phyloP scores from a whole-genome alignment of 2,329 filamentous ascomycete genomes.

The Claviceps purpurea region DNA sequence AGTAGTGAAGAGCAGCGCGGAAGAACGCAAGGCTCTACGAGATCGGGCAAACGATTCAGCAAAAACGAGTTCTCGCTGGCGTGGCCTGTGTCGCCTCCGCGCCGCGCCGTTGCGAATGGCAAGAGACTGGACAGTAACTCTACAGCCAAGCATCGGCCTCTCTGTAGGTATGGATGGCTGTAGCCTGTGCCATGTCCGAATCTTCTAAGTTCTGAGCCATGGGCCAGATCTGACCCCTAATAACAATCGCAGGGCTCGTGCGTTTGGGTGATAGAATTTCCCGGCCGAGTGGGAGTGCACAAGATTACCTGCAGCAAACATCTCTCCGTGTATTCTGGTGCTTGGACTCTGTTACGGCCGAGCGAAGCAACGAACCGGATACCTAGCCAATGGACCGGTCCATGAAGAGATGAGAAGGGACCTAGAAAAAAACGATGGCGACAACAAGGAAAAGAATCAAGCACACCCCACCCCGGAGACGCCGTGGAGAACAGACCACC shows the following conservation, averaged over 20 bases:
- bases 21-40: neutral
- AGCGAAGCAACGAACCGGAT: neutral
- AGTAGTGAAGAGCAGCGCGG: neutral
- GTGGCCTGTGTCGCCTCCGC: conserved; percentile 2
- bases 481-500: conserved; percentile 5
- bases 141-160: neutral
- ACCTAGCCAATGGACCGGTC: neutral
- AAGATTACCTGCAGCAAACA: conserved; percentile 1
- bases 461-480: conserved; percentile 1
- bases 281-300: conserved; percentile 2
- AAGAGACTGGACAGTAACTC: neutral
- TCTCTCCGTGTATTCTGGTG: too few relatives aligned
- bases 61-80: conserved; percentile 1
- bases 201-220: neutral
- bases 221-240: neutral
- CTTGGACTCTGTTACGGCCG: too few relatives aligned
- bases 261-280: conserved; percentile 1
- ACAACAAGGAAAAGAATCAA: neutral
- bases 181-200: neutral
- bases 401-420: neutral
- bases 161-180: neutral
- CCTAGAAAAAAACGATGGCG: neutral
- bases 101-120: neutral
- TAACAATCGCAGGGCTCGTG: neutral
- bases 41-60: neutral